Conservation (phyloP, 2,329 filamentous ascomycete species). For the Ploettnerulaceae sp. region DNA sequence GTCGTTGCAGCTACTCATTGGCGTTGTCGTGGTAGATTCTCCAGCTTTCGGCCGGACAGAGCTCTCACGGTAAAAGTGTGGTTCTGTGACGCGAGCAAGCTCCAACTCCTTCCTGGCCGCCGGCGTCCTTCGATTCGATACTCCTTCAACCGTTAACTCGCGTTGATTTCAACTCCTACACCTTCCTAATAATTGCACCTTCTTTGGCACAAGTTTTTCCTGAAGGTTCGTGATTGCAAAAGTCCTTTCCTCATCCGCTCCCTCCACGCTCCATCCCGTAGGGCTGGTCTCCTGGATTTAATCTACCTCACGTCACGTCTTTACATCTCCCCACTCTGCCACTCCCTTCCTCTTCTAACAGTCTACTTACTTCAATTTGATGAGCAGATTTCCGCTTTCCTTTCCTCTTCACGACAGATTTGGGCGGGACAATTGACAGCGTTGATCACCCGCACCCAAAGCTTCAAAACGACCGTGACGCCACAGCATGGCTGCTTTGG, state of each 20-base stretch:
- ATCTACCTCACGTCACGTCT: constrained; percentile 21
- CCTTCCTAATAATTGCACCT: constrained; percentile 32
- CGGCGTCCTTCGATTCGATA: constrained; percentile 45
- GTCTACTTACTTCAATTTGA: constrained; percentile 6
- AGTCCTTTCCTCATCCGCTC: constrained; percentile 8
- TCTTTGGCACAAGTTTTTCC: constrained; percentile 22
- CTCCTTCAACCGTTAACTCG: constrained; percentile 39
- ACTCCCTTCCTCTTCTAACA: not conserved
- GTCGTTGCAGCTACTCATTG: constrained; percentile 14
- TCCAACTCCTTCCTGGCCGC: constrained; percentile 43
- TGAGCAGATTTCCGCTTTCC: constrained; percentile 17
- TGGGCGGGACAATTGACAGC: constrained; percentile 20
- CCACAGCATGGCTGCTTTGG: constrained; percentile 74
- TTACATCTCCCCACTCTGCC: not conserved
- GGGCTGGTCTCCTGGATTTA: constrained; percentile 8
- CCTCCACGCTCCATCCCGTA: constrained; percentile 13
- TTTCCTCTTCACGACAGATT: constrained; percentile 7
- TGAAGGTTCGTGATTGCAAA: constrained; percentile 32
- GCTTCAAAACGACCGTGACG: constrained; percentile 18
- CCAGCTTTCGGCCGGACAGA: constrained; percentile 14
- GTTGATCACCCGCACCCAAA: constrained; percentile 16
- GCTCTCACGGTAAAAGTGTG: constrained; percentile 32
- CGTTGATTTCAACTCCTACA: constrained; percentile 31
- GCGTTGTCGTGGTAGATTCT: constrained; percentile 18
- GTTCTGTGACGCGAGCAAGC: constrained; percentile 27